A percentile compares a stretch with the other conserved stretches of the same genome.
Evolutionary conservation across 2,329 filamentous ascomycete genomes (phyloP).

Genomic region (Metarhizium robertsii): DNA sequence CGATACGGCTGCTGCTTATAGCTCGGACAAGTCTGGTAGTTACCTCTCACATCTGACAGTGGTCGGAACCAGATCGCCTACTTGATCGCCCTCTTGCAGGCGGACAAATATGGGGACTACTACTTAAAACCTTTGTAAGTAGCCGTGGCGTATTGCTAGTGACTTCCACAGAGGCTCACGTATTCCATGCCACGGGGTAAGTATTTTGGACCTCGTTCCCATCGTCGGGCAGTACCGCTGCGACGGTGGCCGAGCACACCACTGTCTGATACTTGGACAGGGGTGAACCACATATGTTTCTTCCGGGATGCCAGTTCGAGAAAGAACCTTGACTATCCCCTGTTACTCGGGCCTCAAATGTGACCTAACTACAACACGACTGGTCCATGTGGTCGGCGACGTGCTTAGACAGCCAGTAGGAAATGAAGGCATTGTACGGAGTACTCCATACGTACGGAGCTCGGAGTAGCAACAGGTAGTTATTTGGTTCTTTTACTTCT

Average conservation of each 20-base stretch:
- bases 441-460: background rate
- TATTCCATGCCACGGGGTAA: too few species aligned
- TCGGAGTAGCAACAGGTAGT: too few species aligned
- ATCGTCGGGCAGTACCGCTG: background rate
- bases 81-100: too few species aligned
- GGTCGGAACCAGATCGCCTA: too few species aligned
- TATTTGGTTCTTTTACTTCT: too few species aligned
- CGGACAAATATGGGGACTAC: too few species aligned
- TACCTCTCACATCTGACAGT: too few species aligned
- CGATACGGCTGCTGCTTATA: too few species aligned
- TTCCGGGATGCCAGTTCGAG: constrained; percentile 11
- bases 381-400: background rate
- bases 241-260: background rate
- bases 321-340: constrained; percentile 1
- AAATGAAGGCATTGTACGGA: background rate
- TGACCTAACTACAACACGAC: background rate
- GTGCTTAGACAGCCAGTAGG: background rate
- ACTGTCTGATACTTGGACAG: constrained; percentile 1
- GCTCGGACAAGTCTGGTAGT: too few species aligned
- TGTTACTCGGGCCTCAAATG: background rate
- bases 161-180: too few species aligned
- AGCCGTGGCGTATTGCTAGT: too few species aligned
- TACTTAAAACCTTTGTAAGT: too few species aligned
- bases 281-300: constrained; percentile 3
- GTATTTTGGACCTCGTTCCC: background rate